Evolutionary conservation across 2,329 filamentous ascomycete genomes (phyloP).

Genomic region (Apiospora marii): DNA sequence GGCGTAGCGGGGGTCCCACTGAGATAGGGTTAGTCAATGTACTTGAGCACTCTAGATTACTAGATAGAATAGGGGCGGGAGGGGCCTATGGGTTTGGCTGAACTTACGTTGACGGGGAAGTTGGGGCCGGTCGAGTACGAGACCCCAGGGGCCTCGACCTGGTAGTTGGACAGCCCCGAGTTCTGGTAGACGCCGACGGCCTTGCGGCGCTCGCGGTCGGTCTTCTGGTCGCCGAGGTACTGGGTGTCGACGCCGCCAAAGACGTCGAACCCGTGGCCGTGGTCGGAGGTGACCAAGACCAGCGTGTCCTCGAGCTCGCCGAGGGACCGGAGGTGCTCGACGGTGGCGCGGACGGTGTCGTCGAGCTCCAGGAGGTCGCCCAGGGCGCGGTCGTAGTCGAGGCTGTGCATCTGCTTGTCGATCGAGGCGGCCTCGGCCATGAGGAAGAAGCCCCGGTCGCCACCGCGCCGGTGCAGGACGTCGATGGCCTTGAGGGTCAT

Average conservation of each 20-base stretch:
- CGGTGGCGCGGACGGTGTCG: conserved; percentile 79
- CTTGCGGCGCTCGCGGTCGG: conserved; percentile 75
- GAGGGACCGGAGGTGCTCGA: conserved; percentile 72
- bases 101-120: conserved; percentile 72
- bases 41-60: neutral
- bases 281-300: conserved; percentile 83
- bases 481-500: conserved; percentile 91
- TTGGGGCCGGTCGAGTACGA: conserved; percentile 76
- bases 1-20: conserved; percentile 80
- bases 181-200: conserved; percentile 78
- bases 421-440: conserved; percentile 88
- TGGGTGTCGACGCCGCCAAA: conserved; percentile 83
- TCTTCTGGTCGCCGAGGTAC: conserved; percentile 71
- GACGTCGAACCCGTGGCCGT: conserved; percentile 90
- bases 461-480: conserved; percentile 72
- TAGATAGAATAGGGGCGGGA: too few species aligned
- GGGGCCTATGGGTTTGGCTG: conserved; percentile 43
- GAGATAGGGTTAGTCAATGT: neutral
- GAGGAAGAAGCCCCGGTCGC: conserved; percentile 81
- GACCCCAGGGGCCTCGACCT: conserved; percentile 60
- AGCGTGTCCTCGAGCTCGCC: conserved; percentile 78
- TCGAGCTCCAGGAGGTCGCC: conserved; percentile 87
- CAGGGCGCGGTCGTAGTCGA: conserved; percentile 86
- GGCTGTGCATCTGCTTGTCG: conserved; percentile 88
- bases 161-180: conserved; percentile 81